Base-by-base conservation (phyloP, 305 asterid species). In the Solanum hybrid region DNA sequence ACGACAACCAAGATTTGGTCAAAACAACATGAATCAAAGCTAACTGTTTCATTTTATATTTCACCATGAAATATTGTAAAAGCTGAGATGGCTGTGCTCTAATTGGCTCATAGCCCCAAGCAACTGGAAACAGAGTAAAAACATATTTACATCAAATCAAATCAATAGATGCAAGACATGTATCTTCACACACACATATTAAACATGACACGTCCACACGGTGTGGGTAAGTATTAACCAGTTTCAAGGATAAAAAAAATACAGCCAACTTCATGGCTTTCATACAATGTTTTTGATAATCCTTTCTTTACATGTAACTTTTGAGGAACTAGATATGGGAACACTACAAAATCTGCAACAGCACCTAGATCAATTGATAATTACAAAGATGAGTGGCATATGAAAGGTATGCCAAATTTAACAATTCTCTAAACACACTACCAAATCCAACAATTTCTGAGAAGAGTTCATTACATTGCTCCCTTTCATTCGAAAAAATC, bases 301-400 rank as follows among this genome's bases (percentile, higher is more conserved):
- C 33, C 41, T 57, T 29, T 20, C 88, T 57, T 85, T 85, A 85
- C 88, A 31, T 57, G 39, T 11, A 34, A 79, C 31, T 79, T 79
- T 10, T 10, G 15, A 34, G 31, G 51, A 79, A 20, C 85, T 34
- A 45, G 8, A 22, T 34, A 34, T 61, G 6, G 31, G 85, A 51
- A 84, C 32, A 85, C 4, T 3, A 85, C 15, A 85, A 57, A 57
- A 85, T 10, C 32, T 57, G 77, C 45, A 85, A 6, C 12, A 84
- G 75, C 10, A 85, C 45, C 88, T 57, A 85, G n/a, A 57, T 57
- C 4, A 57, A 51, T 31, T 10, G 77, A 85, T 85, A 85, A 85
- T 85, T 85, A 85, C 88, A 85, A 17, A 85, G 32, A 22, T 27
- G 45, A 85, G 12, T 32, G 88, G 88, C 88, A 85, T 85, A 85